Evolutionary conservation across 192 early-diverging fungal genomes (phyloP).

Genomic region (Coemansia javaensis): DNA sequence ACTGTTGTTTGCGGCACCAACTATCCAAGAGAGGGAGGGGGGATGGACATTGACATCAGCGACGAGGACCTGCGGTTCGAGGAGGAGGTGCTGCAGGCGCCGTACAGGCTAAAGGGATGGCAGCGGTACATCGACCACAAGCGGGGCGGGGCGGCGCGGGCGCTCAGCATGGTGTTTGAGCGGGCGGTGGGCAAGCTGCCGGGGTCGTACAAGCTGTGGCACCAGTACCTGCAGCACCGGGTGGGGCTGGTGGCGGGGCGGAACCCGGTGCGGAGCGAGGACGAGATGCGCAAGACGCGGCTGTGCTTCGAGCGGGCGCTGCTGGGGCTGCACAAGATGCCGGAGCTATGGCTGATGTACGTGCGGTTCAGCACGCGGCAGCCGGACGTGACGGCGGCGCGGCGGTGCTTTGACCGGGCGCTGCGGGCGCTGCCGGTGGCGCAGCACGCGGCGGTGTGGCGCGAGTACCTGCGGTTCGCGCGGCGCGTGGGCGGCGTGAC

Average conservation of each 20-base stretch:
- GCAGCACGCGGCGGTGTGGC: conserved; percentile 90
- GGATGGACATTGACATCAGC: conserved; percentile 22
- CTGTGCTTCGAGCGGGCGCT: conserved; percentile 82
- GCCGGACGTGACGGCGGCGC: conserved; percentile 60
- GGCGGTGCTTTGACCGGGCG: conserved; percentile 88
- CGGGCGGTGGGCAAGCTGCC: conserved; percentile 84
- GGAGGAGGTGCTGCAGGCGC: conserved; percentile 62
- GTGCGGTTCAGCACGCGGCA: conserved; percentile 62
- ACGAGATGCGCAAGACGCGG: conserved; percentile 63
- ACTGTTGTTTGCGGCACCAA: too few relatives aligned
- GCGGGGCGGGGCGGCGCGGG: conserved; percentile 35
- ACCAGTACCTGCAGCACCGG: conserved; percentile 73
- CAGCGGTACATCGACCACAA: conserved; percentile 89
- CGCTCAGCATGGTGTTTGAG: conserved; percentile 72
- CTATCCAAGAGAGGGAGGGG: neutral
- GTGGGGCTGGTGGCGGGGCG: conserved; percentile 34
- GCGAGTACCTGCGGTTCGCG: conserved; percentile 77
- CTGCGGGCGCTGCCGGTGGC: conserved; percentile 86
- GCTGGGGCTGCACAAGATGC: conserved; percentile 94
- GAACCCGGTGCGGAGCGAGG: conserved; percentile 53
- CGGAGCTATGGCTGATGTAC: conserved; percentile 87
- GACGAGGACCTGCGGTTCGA: conserved; percentile 55
- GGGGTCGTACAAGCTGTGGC: conserved; percentile 96
- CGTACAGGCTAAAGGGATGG: conserved; percentile 76
- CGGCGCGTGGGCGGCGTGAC: conserved; percentile 73